Evolutionary conservation across 2,329 filamentous ascomycete species (phyloP).

Genomic region (Diaporthe citri): DNA sequence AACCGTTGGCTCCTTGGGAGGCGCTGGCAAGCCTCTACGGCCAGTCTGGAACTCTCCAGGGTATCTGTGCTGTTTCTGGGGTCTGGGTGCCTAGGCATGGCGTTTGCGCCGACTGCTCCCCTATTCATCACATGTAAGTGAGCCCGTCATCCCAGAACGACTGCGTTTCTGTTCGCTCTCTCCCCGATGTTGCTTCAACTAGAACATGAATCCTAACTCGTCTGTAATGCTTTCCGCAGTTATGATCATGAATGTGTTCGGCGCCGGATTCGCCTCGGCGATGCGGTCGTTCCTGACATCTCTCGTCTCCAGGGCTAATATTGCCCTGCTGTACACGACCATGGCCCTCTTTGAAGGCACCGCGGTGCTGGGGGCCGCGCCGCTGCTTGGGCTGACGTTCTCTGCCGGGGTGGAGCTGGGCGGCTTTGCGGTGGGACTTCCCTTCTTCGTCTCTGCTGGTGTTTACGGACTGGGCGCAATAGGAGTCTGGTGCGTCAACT

Average conservation of each 20-base stretch:
- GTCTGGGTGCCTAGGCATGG: conserved; percentile 31
- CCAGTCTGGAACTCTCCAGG: conserved; percentile 32
- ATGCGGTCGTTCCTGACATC: conserved; percentile 38
- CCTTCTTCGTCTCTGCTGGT: conserved; percentile 36
- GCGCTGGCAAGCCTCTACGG: conserved; percentile 20
- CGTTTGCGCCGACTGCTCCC: conserved; percentile 19
- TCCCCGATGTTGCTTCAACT: not conserved
- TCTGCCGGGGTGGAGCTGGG: conserved; percentile 32
- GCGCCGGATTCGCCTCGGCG: conserved; percentile 32
- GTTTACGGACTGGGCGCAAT: conserved; percentile 33
- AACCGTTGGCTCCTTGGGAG: conserved; percentile 14
- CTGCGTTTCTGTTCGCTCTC: not conserved
- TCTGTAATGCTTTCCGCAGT: not conserved
- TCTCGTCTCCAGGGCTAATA: conserved; percentile 29
- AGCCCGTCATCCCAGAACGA: not conserved
- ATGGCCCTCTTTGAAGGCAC: conserved; percentile 40
- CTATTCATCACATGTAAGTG: conserved; percentile 35
- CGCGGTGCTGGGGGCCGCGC: conserved; percentile 11
- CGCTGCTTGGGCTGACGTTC: conserved; percentile 35
- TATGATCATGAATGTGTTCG: conserved; percentile 35
- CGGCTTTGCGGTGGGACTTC: conserved; percentile 28
- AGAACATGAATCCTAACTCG: not conserved
- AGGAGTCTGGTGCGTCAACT: conserved; percentile 29
- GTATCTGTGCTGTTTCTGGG: conserved; percentile 31
- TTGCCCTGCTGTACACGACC: conserved; percentile 36